Evolutionary conservation across 108 stramenopile genomes (phyloP).

Genomic region (Conticribra guillardii): DNA sequence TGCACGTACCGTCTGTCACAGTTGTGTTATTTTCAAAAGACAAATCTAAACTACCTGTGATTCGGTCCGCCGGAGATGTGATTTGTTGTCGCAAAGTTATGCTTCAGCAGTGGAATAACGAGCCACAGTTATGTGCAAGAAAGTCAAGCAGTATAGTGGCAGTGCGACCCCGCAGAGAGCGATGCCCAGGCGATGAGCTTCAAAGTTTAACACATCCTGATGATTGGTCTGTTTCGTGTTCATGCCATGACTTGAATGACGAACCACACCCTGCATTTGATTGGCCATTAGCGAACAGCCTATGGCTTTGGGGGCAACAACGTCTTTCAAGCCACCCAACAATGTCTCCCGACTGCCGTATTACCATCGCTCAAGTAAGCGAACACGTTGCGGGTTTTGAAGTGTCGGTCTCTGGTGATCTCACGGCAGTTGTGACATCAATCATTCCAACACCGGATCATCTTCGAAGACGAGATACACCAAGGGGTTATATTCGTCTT

Average conservation of each 20-base stretch:
- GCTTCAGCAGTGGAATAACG: slow-evolving; percentile 39
- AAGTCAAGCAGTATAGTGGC: slow-evolving; percentile 29
- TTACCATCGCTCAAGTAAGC: slow-evolving; percentile 47
- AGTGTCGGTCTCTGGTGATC: slow-evolving; percentile 56
- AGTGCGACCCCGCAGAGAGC: slow-evolving; percentile 9
- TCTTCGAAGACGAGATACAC: slow-evolving; percentile 38
- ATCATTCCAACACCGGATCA: slow-evolving; percentile 49
- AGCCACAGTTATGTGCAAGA: slow-evolving; percentile 35
- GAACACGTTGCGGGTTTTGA: slow-evolving; percentile 27
- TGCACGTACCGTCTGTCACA: slow-evolving; percentile 51
- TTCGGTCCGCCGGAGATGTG: slow-evolving; percentile 73
- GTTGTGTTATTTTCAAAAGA: slow-evolving; percentile 65
- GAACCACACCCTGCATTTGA: slow-evolving; percentile 11
- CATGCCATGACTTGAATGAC: slow-evolving; percentile 10
- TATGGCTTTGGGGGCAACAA: slow-evolving; percentile 80
- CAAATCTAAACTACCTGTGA: slow-evolving; percentile 51
- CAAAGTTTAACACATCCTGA: slow-evolving; percentile 20
- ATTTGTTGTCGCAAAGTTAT: slow-evolving; percentile 27
- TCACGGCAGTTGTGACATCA: slow-evolving; percentile 73
- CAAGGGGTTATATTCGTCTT: slow-evolving; percentile 73
- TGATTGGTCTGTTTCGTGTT: slow-evolving; percentile 39
- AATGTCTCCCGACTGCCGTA: slow-evolving; percentile 45
- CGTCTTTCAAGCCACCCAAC: slow-evolving; percentile 57
- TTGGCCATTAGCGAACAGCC: slow-evolving; percentile 21
- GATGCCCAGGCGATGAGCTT: slow-evolving; percentile 19